Percentiles rank a stretch among this genome's conserved stretches.
Evolutionary conservation across 192 early-diverging fungal species (phyloP).

Genomic region (Coemansia sp.): DNA sequence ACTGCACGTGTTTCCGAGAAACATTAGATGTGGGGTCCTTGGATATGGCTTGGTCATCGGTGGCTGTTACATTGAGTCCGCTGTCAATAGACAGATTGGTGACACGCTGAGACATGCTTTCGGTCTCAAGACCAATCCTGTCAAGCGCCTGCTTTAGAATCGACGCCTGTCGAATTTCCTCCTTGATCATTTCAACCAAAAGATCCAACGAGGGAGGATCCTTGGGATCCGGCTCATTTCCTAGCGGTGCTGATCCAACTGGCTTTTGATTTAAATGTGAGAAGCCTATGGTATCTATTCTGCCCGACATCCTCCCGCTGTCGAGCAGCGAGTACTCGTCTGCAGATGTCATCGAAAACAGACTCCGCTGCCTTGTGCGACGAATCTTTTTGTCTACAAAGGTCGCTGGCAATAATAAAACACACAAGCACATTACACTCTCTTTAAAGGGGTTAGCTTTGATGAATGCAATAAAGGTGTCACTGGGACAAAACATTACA

Average conservation of each 20-base stretch:
- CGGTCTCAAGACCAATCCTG: constrained; percentile 36
- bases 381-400: constrained; percentile 47
- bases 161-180: constrained; percentile 56
- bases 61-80: neutral
- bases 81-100: constrained; percentile 18
- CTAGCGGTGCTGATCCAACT: constrained; percentile 2
- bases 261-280: constrained; percentile 11
- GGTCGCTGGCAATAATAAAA: neutral
- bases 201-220: constrained; percentile 47
- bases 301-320: constrained; percentile 26
- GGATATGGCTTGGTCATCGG: no score
- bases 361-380: constrained; percentile 47
- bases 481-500: neutral
- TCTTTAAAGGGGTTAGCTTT: neutral
- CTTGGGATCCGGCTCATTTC: constrained; percentile 8
- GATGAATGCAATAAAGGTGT: neutral
- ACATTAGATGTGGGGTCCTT: neutral
- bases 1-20: constrained; percentile 37
- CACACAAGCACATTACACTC: neutral
- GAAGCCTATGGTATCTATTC: constrained; percentile 30
- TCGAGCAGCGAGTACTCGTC: constrained; percentile 47
- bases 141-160: constrained; percentile 48
- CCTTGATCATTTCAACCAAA: constrained; percentile 54
- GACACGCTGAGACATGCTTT: constrained; percentile 33
- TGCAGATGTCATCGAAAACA: constrained; percentile 54